Conservation (phyloP, 1,284 basidiomycete genomes). For the Pyrrhoderma lamaoense region DNA sequence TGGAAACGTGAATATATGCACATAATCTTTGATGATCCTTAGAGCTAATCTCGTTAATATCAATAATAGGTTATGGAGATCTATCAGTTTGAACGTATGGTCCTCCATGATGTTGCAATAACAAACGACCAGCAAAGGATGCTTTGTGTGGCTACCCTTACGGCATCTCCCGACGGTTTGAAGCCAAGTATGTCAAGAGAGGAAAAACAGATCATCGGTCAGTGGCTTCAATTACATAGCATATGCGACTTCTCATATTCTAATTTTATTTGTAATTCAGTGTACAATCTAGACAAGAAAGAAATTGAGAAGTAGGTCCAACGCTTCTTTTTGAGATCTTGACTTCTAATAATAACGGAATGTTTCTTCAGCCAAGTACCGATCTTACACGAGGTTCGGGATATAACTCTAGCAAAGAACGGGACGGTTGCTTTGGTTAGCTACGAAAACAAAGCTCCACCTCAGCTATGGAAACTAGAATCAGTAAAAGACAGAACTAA, state of each 20-base stretch:
- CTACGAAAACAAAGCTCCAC: slow-evolving; percentile 71
- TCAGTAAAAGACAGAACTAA: slow-evolving; percentile 45
- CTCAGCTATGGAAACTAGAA: slow-evolving; percentile 73
- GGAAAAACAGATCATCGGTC: slow-evolving; percentile 72
- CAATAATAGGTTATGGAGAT: slow-evolving; percentile 21
- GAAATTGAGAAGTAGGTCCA: slow-evolving; percentile 56
- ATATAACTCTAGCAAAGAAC: slow-evolving; percentile 57
- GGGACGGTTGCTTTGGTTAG: slow-evolving; percentile 62
- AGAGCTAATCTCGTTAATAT: not conserved
- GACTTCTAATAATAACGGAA: not conserved
- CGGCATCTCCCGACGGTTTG: slow-evolving; percentile 53
- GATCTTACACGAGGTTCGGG: slow-evolving; percentile 70
- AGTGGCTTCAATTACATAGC: slow-evolving; percentile 20
- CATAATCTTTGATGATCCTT: not conserved
- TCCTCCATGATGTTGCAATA: slow-evolving; percentile 66
- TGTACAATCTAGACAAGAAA: slow-evolving; percentile 61
- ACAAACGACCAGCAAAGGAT: slow-evolving; percentile 60
- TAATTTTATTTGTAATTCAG: slow-evolving; percentile 36
- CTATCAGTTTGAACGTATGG: slow-evolving; percentile 59
- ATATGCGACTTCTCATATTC: not conserved
- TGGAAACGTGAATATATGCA: slow-evolving; percentile 33
- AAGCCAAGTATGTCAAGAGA: slow-evolving; percentile 66
- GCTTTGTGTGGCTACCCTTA: slow-evolving; percentile 63
- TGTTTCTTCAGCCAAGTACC: slow-evolving; percentile 55
- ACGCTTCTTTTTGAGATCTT: slow-evolving; percentile 2